Conservation (phyloP, 805 yeast genomes). For the Monosporozyma yasuniensis region DNA sequence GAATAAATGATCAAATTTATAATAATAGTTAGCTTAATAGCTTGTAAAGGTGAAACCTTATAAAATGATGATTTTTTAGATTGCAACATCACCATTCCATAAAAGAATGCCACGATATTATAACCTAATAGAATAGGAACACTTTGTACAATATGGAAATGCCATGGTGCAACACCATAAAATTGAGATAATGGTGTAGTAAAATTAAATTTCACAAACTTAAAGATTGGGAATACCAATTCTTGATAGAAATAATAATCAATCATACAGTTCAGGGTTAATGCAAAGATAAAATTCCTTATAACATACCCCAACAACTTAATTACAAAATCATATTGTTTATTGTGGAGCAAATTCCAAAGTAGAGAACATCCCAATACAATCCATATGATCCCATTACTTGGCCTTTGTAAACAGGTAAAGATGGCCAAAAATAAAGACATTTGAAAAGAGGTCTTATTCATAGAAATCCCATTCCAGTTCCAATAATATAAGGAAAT, state of each 20-base stretch:
- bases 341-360: conserved; percentile 5
- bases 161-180: conserved; percentile 80
- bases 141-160: conserved; percentile 76
- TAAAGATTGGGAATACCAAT: conserved; percentile 51
- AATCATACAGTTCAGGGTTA: conserved; percentile 34
- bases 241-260: conserved; percentile 56
- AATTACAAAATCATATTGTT: conserved; percentile 7
- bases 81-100: conserved; percentile 31
- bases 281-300: conserved; percentile 18
- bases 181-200: conserved; percentile 62
- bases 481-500: conserved; percentile 68
- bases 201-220: conserved; percentile 73
- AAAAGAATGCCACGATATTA: conserved; percentile 51
- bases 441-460: conserved; percentile 18
- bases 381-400: conserved; percentile 72
- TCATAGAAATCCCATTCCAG: conserved; percentile 33
- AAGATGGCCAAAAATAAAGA: conserved; percentile 47
- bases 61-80: background rate
- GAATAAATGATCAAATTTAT: conserved; percentile 53
- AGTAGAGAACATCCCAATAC: conserved; percentile 41
- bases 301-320: conserved; percentile 17
- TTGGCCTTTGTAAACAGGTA: conserved; percentile 73
- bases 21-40: conserved; percentile 28
- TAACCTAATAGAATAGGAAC: conserved; percentile 67
- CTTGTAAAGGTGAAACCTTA: background rate